phyloP scores from a whole-genome alignment of 805 yeast species.

The Diddensiella caesifluorescens region DNA sequence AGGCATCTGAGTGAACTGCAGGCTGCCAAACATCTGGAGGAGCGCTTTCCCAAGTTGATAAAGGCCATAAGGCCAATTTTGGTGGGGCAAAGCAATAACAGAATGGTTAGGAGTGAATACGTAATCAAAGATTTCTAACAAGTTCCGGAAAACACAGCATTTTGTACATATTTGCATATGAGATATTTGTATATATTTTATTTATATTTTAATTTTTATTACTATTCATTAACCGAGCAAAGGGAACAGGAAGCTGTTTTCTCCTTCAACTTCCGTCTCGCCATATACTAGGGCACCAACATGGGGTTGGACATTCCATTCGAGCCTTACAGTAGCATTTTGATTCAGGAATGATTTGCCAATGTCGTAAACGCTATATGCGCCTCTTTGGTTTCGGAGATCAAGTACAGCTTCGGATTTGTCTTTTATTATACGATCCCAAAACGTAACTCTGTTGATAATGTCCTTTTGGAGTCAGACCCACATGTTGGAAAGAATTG shows the following conservation, averaged over 20 bases:
- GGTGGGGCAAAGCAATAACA: too few species aligned
- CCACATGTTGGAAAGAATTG: too few species aligned
- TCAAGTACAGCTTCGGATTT: conserved; percentile 54
- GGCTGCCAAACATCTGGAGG: too few species aligned
- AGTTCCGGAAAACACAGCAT: not conserved
- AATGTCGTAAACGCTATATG: conserved; percentile 86
- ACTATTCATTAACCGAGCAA: conserved; percentile 3
- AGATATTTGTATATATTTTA: conserved; percentile 2
- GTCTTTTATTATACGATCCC: conserved; percentile 77
- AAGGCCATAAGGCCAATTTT: too few species aligned
- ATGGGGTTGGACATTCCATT: conserved; percentile 91
- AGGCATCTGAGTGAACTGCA: too few species aligned
- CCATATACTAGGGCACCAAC: conserved; percentile 79
- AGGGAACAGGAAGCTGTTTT: conserved; percentile 18
- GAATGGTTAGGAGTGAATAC: not conserved
- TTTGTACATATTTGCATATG: not conserved
- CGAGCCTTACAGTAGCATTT: conserved; percentile 62
- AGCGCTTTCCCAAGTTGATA: too few species aligned
- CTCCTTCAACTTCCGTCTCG: conserved; percentile 33
- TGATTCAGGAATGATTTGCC: conserved; percentile 49
- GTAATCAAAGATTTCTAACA: not conserved
- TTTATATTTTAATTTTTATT: conserved; percentile 2
- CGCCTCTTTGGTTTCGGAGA: conserved; percentile 51
- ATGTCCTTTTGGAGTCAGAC: conserved; percentile 29
- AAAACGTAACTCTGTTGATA: conserved; percentile 66